phyloP scores from a whole-genome alignment of 257 asterid genomes.

The Anisodus tanguticus region DNA sequence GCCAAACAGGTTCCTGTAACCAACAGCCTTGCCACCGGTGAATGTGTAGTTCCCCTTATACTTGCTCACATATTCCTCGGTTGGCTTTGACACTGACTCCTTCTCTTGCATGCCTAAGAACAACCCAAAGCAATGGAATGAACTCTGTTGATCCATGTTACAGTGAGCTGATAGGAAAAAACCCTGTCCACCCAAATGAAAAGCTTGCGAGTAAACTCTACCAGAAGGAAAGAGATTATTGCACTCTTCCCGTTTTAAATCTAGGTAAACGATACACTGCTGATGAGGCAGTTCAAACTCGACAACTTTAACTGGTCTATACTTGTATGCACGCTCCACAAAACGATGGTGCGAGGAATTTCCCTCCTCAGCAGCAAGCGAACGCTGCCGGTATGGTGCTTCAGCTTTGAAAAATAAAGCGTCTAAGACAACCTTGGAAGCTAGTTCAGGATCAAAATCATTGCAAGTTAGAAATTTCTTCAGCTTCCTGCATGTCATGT shows the following conservation, averaged over 20 bases:
- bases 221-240: slow-evolving; percentile 32
- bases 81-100: slow-evolving; percentile 26
- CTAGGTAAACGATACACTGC: slow-evolving; percentile 33
- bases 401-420: slow-evolving; percentile 38
- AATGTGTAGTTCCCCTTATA: slow-evolving; percentile 34
- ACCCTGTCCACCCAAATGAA: slow-evolving; percentile 38
- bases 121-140: slow-evolving; percentile 35
- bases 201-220: slow-evolving; percentile 33
- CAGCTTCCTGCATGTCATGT: slow-evolving; percentile 37
- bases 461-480: slow-evolving; percentile 34
- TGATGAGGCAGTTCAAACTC: slow-evolving; percentile 28
- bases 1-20: slow-evolving; percentile 34
- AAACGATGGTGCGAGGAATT: slow-evolving; percentile 11
- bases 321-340: slow-evolving; percentile 38
- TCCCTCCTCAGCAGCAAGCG: slow-evolving; percentile 21
- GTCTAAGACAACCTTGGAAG: slow-evolving; percentile 31
- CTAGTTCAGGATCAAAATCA: slow-evolving; percentile 32
- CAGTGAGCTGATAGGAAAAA: slow-evolving; percentile 36
- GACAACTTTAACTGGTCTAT: slow-evolving; percentile 31
- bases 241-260: slow-evolving; percentile 33
- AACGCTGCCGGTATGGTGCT: slow-evolving; percentile 32
- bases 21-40: slow-evolving; percentile 33
- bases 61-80: slow-evolving; percentile 28
- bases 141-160: slow-evolving; percentile 35
- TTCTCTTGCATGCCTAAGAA: slow-evolving; percentile 35